These are phyloP conservation scores for Aspergillus puulaauensis DNA, from an alignment of 2,329 filamentous ascomycete genomes.

Conservation along the genomic window DNA sequence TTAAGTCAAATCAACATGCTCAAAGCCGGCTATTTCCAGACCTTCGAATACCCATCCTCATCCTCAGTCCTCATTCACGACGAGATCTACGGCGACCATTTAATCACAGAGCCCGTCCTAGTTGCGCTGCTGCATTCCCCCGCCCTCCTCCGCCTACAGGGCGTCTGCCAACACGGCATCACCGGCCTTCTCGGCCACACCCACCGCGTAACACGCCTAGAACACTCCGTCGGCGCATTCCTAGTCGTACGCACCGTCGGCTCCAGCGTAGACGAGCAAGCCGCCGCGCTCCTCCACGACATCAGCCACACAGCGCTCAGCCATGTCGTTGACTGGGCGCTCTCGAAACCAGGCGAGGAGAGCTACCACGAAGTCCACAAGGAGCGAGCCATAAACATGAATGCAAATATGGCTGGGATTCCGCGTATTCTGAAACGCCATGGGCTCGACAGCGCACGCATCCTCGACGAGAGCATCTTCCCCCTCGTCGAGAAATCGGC, in stretches of 20 bases:
- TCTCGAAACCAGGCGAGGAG: conserved; percentile 36
- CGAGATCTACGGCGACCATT: conserved; percentile 35
- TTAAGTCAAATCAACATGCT: no score
- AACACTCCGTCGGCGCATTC: conserved; percentile 43
- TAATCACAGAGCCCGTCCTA: conserved; percentile 37
- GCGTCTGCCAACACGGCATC: conserved; percentile 40
- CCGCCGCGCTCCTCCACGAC: conserved; percentile 42
- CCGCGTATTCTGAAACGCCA: conserved; percentile 35
- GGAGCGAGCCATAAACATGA: conserved; percentile 15
- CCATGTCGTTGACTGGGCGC: conserved; percentile 41
- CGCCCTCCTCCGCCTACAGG: conserved; percentile 33
- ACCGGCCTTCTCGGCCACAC: conserved; percentile 36
- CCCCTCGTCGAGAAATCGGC: conserved; percentile 40
- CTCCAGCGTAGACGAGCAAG: conserved; percentile 37
- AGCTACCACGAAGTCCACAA: conserved; percentile 46
- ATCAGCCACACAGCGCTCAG: conserved; percentile 43
- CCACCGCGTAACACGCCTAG: conserved; percentile 37
- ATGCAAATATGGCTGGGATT: no score
- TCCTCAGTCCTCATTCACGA: conserved; percentile 29
- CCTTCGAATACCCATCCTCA: no score
- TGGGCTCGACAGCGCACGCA: conserved; percentile 26
- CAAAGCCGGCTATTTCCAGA: no score
- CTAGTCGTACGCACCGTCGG: conserved; percentile 39
- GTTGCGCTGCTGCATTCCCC: conserved; percentile 36
- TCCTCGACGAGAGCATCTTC: conserved; percentile 40